Conservation (phyloP, 1,284 basidiomycete species). For the Polyporus tsugae region DNA sequence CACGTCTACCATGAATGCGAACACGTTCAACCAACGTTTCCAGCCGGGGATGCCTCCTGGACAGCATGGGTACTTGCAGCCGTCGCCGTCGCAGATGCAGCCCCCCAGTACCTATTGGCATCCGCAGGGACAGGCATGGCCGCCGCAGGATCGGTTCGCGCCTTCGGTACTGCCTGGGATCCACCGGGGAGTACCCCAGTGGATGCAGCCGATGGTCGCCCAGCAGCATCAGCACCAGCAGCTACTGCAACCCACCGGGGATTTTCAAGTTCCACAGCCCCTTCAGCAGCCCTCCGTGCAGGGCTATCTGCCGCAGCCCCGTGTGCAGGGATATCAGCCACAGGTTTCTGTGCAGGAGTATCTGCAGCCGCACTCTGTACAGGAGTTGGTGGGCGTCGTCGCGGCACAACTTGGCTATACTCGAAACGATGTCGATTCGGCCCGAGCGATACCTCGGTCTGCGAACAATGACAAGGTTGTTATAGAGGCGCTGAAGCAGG, state of each 20-base stretch:
- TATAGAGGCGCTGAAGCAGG: constrained; percentile 11
- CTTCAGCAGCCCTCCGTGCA: background rate
- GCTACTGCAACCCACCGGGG: background rate
- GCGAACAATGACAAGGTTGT: constrained; percentile 13
- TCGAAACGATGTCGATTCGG: background rate
- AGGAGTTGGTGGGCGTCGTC: background rate
- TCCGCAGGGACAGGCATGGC: background rate
- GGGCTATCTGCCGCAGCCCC: background rate
- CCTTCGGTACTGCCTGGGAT: background rate
- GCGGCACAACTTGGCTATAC: background rate
- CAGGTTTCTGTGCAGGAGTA: too few relatives aligned
- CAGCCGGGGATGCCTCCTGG: background rate
- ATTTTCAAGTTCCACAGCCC: background rate
- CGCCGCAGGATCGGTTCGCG: background rate
- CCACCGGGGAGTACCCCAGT: background rate
- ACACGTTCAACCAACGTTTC: background rate
- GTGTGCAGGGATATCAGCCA: background rate
- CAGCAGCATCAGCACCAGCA: background rate
- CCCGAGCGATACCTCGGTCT: constrained; percentile 5
- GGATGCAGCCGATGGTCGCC: background rate
- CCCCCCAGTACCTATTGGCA: background rate
- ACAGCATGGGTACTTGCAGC: background rate
- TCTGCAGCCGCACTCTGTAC: background rate
- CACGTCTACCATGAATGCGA: background rate
- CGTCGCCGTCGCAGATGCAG: background rate